Evolutionary conservation across 106 monocot species (phyloP).

Genomic region (Dioscorea dumetorum): DNA sequence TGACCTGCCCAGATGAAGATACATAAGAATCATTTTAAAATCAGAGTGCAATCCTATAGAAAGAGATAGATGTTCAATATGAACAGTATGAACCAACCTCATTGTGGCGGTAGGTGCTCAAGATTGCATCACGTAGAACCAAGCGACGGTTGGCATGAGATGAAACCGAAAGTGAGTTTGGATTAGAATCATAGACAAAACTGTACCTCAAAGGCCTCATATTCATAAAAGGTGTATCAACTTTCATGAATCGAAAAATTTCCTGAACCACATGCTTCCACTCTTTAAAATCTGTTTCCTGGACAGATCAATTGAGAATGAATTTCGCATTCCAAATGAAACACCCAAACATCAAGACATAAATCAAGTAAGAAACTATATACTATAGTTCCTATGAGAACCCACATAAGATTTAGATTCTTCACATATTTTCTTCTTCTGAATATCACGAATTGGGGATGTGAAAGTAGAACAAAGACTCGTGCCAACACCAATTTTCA

Average conservation of each 20-base stretch:
- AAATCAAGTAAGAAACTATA: too few species aligned
- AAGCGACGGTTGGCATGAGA: constrained; percentile 26
- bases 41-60: too few species aligned
- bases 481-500: too few species aligned
- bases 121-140: constrained; percentile 49
- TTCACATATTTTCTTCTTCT: too few species aligned
- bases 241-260: constrained; percentile 62
- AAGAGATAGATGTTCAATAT: neutral
- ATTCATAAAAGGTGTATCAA: constrained; percentile 79
- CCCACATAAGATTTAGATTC: too few species aligned
- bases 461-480: too few species aligned
- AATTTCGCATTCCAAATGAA: neutral
- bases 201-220: constrained; percentile 91
- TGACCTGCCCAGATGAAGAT: constrained; percentile 37
- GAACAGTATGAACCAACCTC: constrained; percentile 43
- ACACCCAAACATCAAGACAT: neutral
- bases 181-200: constrained; percentile 60
- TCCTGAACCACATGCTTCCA: constrained; percentile 91
- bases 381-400: too few species aligned
- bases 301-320: constrained; percentile 5
- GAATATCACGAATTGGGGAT: too few species aligned
- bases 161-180: constrained; percentile 43
- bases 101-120: constrained; percentile 69
- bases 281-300: constrained; percentile 82
- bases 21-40: neutral